phyloP scores from a whole-genome alignment of 345 rosid species.

The Triadica sebifera region DNA sequence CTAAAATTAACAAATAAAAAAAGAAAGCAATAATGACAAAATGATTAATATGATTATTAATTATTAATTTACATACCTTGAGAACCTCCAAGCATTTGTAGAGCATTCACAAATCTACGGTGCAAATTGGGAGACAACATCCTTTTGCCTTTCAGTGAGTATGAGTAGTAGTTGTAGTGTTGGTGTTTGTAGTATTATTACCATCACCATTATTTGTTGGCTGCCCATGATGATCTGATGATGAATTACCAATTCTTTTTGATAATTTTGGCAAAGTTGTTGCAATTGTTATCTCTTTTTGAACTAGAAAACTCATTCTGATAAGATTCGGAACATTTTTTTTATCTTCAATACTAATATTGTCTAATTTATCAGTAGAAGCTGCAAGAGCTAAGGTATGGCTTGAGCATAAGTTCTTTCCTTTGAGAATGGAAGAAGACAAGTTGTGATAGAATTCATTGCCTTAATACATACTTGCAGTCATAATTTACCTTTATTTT shows the following conservation, averaged over 20 bases:
- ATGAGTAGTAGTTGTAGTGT: slow-evolving; percentile 29
- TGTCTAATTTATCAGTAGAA: slow-evolving; percentile 34
- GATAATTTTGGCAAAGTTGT: slow-evolving; percentile 22
- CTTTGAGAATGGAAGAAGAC: slow-evolving; percentile 88
- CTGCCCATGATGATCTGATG: slow-evolving; percentile 39
- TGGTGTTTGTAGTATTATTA: slow-evolving; percentile 18
- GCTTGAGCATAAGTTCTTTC: slow-evolving; percentile 47
- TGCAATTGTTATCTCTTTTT: slow-evolving; percentile 45
- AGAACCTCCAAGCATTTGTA: slow-evolving; percentile 98
- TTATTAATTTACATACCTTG: slow-evolving; percentile 92
- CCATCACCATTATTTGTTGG: slow-evolving; percentile 13
- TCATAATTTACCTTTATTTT: neutral
- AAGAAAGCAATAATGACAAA: neutral
- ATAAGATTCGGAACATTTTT: slow-evolving; percentile 41
- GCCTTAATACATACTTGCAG: too few species aligned
- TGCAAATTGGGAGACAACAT: slow-evolving; percentile 99
- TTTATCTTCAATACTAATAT: slow-evolving; percentile 57
- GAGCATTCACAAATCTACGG: slow-evolving; percentile 89
- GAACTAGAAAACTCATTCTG: slow-evolving; percentile 36
- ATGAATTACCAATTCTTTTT: slow-evolving; percentile 27
- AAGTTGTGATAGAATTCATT: too few species aligned
- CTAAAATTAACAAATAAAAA: neutral
- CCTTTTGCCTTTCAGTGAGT: slow-evolving; percentile 87
- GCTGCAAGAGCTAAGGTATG: slow-evolving; percentile 55
- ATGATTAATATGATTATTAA: too few species aligned